Base-by-base conservation (phyloP, 208 protist species). In the Crithidia acanthocephali region DNA sequence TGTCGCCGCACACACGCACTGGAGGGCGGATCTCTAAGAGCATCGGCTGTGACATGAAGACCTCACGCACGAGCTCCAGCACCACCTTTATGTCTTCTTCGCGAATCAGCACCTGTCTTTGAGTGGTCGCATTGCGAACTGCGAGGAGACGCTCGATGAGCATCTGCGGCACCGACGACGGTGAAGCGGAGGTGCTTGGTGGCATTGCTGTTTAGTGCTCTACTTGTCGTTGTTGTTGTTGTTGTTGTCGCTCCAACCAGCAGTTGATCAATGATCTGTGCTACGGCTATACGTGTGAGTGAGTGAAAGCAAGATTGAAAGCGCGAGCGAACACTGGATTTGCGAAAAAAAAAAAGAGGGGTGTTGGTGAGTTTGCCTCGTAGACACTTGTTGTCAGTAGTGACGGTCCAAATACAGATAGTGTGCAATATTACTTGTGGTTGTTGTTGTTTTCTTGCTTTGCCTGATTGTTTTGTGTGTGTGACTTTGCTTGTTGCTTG, bases 1-100 rank as follows among this genome's bases (percentile, higher is more conserved):
- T 98, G 85, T 99, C 99, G 22, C 99, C 94, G 72, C 88, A 94
- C 40, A 97, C 86, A 32, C 90, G 87, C 37, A 97, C 92, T 0
- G 93, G 93, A 13, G 91, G 83, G 32, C 80, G 84, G 32, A 97
- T 91, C 68, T 97, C 92, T 68, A 98, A 61, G 8, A 98, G 85
- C 79, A 91, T 92, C 20, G 92, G 90, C 80, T 98, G 94, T n/a
- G 83, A 84, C 83, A 95, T 94, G 57, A 98, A 95, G 10, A 97
- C 84, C 74, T 96, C 90, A 22, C 91, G 87, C 10, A 91, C 84
- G 18, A 67, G 68, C 23, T 48, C 75, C 10, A 95, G 75, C 22
- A 96, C 74, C 7, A 59, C 61, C 11, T 82, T 76, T 55, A 97
- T 96, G 32, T 97, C 91, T 20, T 94, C 86, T 67, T 97, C 91